Evolutionary conservation across 768 basidiomycete genomes (phyloP).

Genomic region (Rhizopogon sp.): DNA sequence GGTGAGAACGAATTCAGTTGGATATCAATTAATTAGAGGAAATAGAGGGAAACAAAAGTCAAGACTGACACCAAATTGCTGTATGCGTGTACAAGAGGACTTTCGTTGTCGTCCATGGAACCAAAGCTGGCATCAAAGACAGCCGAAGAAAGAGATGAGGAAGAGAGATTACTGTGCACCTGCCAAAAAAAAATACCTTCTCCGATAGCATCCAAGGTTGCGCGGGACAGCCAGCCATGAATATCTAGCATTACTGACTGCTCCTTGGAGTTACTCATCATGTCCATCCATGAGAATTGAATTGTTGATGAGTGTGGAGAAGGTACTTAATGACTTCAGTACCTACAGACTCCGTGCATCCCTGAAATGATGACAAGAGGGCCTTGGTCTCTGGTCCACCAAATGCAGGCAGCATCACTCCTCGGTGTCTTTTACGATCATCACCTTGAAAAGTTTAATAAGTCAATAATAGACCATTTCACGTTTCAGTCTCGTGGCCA

Average conservation of each 20-base stretch:
- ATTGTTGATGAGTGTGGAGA: background rate
- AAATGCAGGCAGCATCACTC: constrained; percentile 51
- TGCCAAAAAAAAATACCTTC: constrained; percentile 27
- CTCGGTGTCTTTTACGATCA: constrained; percentile 49
- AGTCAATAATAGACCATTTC: background rate
- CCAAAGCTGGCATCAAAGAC: constrained; percentile 48
- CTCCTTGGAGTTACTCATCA: too few relatives aligned
- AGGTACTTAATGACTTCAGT: background rate
- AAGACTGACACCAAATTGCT: too few relatives aligned
- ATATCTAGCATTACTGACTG: too few relatives aligned
- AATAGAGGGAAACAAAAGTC: too few relatives aligned
- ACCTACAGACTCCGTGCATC: constrained; percentile 23
- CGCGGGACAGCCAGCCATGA: too few relatives aligned
- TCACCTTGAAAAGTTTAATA: constrained; percentile 17
- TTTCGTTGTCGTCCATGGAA: constrained; percentile 23
- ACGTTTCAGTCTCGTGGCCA: constrained; percentile 8
- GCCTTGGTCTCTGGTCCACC: constrained; percentile 46
- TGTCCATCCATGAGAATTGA: constrained; percentile 11
- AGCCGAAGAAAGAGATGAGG: constrained; percentile 18
- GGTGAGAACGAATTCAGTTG: too few relatives aligned
- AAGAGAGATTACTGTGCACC: background rate
- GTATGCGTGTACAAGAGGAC: background rate
- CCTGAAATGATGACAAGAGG: constrained; percentile 44
- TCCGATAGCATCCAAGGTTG: constrained; percentile 45
- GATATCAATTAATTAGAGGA: too few relatives aligned